Evolutionary conservation across 768 basidiomycete species (phyloP).

Genomic region (Obba rivulosa): DNA sequence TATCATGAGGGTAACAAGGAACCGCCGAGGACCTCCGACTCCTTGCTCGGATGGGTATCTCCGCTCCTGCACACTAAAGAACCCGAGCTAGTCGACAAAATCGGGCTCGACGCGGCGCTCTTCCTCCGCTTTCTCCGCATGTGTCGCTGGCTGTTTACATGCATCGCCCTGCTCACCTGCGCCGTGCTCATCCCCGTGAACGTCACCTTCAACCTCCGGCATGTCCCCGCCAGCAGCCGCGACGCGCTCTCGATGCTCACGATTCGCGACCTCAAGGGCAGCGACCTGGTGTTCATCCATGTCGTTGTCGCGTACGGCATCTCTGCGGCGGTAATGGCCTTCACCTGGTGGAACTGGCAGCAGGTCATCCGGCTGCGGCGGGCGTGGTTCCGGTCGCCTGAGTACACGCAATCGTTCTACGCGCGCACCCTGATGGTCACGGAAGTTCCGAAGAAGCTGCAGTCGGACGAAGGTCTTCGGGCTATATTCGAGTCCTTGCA

Average conservation of each 20-base stretch:
- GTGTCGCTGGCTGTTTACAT: conserved; percentile 66
- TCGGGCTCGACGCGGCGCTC: conserved; percentile 90
- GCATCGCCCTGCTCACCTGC: conserved; percentile 59
- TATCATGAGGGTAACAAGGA: conserved; percentile 75
- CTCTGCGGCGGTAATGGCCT: conserved; percentile 65
- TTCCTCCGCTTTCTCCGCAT: conserved; percentile 91
- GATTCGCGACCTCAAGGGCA: conserved; percentile 68
- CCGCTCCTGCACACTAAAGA: conserved; percentile 82
- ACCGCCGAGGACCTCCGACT: conserved; percentile 78
- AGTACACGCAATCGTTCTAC: conserved; percentile 87
- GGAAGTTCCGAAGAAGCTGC: conserved; percentile 72
- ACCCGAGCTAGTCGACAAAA: conserved; percentile 80
- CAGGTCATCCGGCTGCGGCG: conserved; percentile 75
- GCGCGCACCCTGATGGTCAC: conserved; percentile 85
- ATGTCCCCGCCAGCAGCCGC: conserved; percentile 46
- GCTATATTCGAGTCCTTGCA: conserved; percentile 65
- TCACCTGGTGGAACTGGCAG: conserved; percentile 71
- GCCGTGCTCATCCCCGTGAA: conserved; percentile 84
- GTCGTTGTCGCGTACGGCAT: conserved; percentile 80
- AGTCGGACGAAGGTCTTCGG: conserved; percentile 81
- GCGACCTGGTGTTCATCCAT: conserved; percentile 74
- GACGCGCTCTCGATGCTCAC: conserved; percentile 78
- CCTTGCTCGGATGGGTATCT: conserved; percentile 84
- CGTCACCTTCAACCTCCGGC: conserved; percentile 70
- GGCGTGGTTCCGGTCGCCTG: conserved; percentile 85